Percentiles rank a stretch among this genome's conserved stretches.
phyloP scores from a whole-genome alignment of 495 filamentous ascomycete genomes.

The Aspergillus hancockii region DNA sequence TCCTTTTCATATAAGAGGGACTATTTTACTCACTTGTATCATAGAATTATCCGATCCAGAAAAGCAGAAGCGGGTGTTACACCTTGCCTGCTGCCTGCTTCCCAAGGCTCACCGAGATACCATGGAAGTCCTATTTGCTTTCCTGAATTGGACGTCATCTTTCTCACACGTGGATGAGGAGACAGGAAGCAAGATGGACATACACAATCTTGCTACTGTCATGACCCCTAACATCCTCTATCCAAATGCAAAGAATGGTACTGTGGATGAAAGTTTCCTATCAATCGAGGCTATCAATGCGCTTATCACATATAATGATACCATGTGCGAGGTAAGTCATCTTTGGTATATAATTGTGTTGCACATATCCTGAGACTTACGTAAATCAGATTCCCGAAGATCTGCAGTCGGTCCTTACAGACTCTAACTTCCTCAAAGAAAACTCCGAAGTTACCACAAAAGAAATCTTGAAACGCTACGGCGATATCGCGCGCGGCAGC shows the following conservation, averaged over 20 bases:
- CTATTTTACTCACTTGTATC: conserved; percentile 25
- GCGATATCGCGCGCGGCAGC: conserved; percentile 65
- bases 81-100: conserved; percentile 89
- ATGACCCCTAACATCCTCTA: conserved; percentile 95
- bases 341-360: conserved; percentile 6
- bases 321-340: conserved; percentile 88
- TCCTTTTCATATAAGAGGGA: neutral
- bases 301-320: conserved; percentile 88
- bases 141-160: conserved; percentile 97
- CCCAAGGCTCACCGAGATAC: conserved; percentile 92
- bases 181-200: conserved; percentile 96
- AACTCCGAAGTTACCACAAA: conserved; percentile 90
- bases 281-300: conserved; percentile 90
- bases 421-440: conserved; percentile 76
- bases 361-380: conserved; percentile 19
- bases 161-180: conserved; percentile 95
- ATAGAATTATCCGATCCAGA: conserved; percentile 80
- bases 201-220: conserved; percentile 97
- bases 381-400: conserved; percentile 82
- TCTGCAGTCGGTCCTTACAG: conserved; percentile 78
- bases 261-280: conserved; percentile 80
- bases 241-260: conserved; percentile 65
- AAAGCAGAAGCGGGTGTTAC: conserved; percentile 79
- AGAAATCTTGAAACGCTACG: conserved; percentile 90
- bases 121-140: conserved; percentile 90